These are phyloP conservation scores for Prunus mongolica DNA, from an alignment of 306 rosid genomes.

Conservation along the genomic window DNA sequence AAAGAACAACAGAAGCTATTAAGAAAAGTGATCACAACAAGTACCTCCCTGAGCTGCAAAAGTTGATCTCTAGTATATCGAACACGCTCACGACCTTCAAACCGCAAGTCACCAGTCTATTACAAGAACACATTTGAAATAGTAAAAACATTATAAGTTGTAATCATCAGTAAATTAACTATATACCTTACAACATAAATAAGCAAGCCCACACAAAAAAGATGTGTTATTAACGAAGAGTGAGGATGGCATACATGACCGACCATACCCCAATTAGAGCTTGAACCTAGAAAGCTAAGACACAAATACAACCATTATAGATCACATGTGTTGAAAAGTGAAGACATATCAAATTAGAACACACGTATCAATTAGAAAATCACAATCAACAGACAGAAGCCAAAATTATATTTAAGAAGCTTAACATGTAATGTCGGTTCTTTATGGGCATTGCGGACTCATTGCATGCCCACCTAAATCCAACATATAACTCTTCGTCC, in stretches of 20 bases:
- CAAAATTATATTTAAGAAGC: not conserved
- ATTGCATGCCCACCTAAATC: constrained; percentile 28
- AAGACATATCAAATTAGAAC: not conserved
- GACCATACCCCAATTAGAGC: no score
- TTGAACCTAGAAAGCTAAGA: not conserved
- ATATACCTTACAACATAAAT: not conserved
- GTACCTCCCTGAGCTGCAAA: constrained; percentile 35
- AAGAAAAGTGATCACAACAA: not conserved
- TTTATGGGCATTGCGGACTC: constrained; percentile 22
- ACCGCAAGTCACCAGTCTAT: constrained; percentile 33
- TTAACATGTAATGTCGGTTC: constrained; percentile 28
- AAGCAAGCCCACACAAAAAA: not conserved
- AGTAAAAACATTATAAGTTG: not conserved
- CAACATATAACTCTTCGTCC: constrained; percentile 33
- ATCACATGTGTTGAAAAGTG: not conserved
- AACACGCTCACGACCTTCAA: constrained; percentile 36
- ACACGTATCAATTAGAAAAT: not conserved
- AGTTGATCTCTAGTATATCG: constrained; percentile 38
- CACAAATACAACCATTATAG: not conserved
- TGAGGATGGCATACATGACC: not conserved
- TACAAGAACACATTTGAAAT: not conserved
- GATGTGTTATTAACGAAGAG: not conserved
- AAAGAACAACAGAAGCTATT: not conserved
- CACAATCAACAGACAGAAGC: not conserved
- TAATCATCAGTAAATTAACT: not conserved